Evolutionary conservation across 305 asterid genomes (phyloP), one percentile per base, ranked within the genome.

Genomic region (Fraxinus sp.): DNA sequence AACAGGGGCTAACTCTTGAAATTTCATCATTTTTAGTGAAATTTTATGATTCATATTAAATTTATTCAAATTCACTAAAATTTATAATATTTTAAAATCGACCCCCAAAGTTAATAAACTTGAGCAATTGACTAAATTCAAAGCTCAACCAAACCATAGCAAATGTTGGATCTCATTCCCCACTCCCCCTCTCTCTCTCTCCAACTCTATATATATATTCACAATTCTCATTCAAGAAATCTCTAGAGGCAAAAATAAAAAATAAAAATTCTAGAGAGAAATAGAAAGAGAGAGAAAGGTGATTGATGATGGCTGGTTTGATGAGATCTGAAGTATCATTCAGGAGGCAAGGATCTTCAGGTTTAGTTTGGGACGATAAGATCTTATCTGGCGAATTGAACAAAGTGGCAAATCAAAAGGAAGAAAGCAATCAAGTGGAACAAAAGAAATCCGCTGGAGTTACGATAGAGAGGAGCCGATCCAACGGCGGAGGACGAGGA

Each of bases 321-420:
- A 89, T 86, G 83, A 83, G 92, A 88, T 89, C 92, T 64, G 80
- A 89, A 6, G 81, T 84, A 7, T 89, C 92, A 33, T 89, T 89
- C 84, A 70, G 92, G 83, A 82, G 92, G 44, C 92, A 89, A 41
- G 92, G 92, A 20, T 89, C 92, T 5, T 89, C 92, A 10, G 92
- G 92, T 14, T 74, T 89, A 13, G 88, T 89, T 24, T 89, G 90
- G 90, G 88, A 89, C 66, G 90, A 88, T 82, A 89, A 88, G 79
- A 76, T 89, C 39, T 57, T 88, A 18, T 79, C 85, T 28, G 84
- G 73, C 64, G 90, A 85, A 83, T 62, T 88, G 82, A 80, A 79
- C 80, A 82, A 81, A 74, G 20, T 52, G 32, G 68, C 64, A 24
- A 74, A 82, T 62, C 84, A 81, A 68, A 83, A 82, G 78, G 84